phyloP scores from a whole-genome alignment of 352 stramenopile species.

The Globisporangium heterothallicum region DNA sequence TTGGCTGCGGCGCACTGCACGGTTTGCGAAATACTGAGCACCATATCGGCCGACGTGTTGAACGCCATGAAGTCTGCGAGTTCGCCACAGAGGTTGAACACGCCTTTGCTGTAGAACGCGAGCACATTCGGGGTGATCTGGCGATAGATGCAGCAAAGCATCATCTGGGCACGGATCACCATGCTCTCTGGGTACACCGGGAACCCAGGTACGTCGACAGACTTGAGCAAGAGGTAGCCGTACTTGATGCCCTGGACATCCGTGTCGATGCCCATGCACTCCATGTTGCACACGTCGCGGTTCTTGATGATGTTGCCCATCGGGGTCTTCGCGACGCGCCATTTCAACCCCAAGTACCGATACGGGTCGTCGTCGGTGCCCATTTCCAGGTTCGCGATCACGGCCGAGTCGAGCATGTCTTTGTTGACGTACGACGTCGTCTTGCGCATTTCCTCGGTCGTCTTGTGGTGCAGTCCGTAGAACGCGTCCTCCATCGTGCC shows the following conservation, averaged over 20 bases:
- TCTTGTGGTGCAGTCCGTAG: conserved; percentile 49
- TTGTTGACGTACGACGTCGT: conserved; percentile 32
- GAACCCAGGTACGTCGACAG: conserved; percentile 35
- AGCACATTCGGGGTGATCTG: conserved; percentile 33
- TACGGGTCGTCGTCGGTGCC: conserved; percentile 32
- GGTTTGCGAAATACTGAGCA: conserved; percentile 28
- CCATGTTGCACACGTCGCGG: conserved; percentile 42
- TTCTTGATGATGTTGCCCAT: conserved; percentile 31
- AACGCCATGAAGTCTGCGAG: conserved; percentile 35
- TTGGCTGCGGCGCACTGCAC: conserved; percentile 38
- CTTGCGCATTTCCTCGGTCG: conserved; percentile 40
- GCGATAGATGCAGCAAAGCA: conserved; percentile 55
- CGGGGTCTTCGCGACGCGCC: conserved; percentile 21
- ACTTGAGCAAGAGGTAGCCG: conserved; percentile 45
- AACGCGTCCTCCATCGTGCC: conserved; percentile 39
- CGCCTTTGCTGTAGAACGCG: conserved; percentile 44
- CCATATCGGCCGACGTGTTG: conserved; percentile 33
- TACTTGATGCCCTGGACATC: conserved; percentile 32
- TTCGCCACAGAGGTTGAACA: conserved; percentile 43
- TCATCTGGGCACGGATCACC: conserved; percentile 39
- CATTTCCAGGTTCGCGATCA: conserved; percentile 35
- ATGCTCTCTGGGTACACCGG: conserved; percentile 25
- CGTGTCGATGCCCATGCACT: conserved; percentile 37
- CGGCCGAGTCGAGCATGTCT: conserved; percentile 27
- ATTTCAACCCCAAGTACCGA: conserved; percentile 48